These are phyloP conservation scores for Fusarium proliferatum DNA, from an alignment of 2,329 filamentous ascomycete species.

Conservation along the genomic window DNA sequence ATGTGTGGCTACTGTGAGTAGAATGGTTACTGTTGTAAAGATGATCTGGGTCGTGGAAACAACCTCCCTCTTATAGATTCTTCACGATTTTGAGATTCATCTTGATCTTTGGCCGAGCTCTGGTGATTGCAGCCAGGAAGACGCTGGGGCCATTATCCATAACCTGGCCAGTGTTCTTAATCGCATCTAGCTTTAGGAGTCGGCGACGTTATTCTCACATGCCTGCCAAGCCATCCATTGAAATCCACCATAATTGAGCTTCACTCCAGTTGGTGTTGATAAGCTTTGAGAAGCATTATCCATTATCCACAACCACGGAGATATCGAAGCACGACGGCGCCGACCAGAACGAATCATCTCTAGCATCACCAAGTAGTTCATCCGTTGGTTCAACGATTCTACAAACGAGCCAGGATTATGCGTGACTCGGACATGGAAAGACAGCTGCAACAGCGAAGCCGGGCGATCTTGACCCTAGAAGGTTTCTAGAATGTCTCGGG, in stretches of 20 bases:
- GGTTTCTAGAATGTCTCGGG: neutral
- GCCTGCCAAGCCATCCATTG: neutral
- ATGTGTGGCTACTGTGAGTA: accelerated
- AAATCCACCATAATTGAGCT: neutral
- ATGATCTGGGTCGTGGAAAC: neutral
- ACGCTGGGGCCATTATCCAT: neutral
- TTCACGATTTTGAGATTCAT: accelerated
- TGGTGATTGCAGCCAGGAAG: too few species aligned
- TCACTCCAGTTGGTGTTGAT: neutral
- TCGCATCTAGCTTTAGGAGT: neutral
- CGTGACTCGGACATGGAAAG: neutral
- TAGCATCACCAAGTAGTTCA: neutral
- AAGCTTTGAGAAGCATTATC: neutral
- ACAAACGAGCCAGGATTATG: neutral
- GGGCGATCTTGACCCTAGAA: neutral
- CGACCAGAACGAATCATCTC: neutral
- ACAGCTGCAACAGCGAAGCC: neutral
- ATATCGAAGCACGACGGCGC: neutral
- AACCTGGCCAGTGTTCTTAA: neutral
- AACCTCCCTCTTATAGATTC: neutral
- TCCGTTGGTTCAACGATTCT: neutral
- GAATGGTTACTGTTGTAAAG: neutral
- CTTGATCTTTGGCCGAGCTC: too few species aligned
- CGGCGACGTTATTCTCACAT: neutral
- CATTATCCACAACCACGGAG: neutral